Base-by-base conservation (phyloP, 345 rosid genomes). In the Conringia planisiliqua region DNA sequence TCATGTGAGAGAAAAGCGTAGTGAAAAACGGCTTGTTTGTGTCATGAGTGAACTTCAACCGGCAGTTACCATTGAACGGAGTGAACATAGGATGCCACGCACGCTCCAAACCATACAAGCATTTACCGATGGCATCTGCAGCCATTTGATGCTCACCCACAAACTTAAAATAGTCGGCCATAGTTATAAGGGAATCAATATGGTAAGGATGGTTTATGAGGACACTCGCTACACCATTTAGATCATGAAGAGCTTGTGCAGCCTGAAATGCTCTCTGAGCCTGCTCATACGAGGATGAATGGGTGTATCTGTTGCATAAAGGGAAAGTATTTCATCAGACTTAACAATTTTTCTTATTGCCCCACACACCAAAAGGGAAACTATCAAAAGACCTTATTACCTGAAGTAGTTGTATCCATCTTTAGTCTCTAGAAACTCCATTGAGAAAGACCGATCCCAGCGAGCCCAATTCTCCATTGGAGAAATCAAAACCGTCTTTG, bases 31-130 rank as follows among this genome's bases (percentile, higher is more conserved):
- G 97, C 76, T 82, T 91, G 88, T 90, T 93, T 29, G 90, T 75
- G 73, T 93, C 93, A 13, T 90, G 90, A 80, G 70, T 75, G 76
- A 76, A 83, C 80, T 89, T 88, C 83, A 93, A 79, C 66, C 85
- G 92, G 78, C 90, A 85, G 63, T 88, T 90, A 38, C 89, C 96
- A 73, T 72, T 90, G 62, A 88, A 82, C 0, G 92, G 90, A 66
- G 88, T 82, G 78, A 90, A 90, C 91, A 81, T 83, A 13, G 96
- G 89, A 80, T 85, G 91, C 97, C 98, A 93, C 0, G 93, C 96
- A 57, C 98, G 92, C 83, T 93, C 93, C 80, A 88, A 62, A 40
- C 87, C 98, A 72, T 89, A 90, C 73, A 93, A 80, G 80, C 96
- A 83, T 83, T 89, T 93, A 1, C 86, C 89, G 61, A 86, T 76